Conservation (phyloP, 2,329 filamentous ascomycete genomes). For the Alternaria postmessia region DNA sequence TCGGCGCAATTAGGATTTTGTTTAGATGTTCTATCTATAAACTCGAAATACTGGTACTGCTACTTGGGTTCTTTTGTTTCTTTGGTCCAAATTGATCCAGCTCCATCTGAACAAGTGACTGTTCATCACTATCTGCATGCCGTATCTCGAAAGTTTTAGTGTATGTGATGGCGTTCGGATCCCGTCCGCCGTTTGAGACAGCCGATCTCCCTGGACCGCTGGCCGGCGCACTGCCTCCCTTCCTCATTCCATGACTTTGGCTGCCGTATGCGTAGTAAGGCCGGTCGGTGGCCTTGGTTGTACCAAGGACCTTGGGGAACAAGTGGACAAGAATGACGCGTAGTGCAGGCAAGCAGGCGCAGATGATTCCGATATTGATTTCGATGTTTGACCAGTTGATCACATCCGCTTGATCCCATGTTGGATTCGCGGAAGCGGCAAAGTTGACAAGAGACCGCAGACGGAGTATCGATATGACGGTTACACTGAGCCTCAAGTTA, state of each 20-base stretch:
- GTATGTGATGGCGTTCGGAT: slow-evolving; percentile 20
- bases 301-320: slow-evolving; percentile 50
- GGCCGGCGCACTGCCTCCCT: slow-evolving; percentile 23
- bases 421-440: slow-evolving; percentile 52
- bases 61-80: slow-evolving; percentile 9
- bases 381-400: slow-evolving; percentile 55
- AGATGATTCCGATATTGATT: slow-evolving; percentile 56
- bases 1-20: not conserved
- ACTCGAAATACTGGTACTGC: slow-evolving; percentile 20
- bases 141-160: slow-evolving; percentile 26
- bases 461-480: slow-evolving; percentile 56
- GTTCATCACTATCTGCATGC: slow-evolving; percentile 21
- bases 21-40: slow-evolving; percentile 8
- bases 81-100: slow-evolving; percentile 10
- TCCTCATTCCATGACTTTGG: slow-evolving; percentile 31
- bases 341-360: slow-evolving; percentile 55
- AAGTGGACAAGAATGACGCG: slow-evolving; percentile 50
- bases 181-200: not conserved
- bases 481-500: slow-evolving; percentile 37
- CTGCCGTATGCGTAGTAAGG: slow-evolving; percentile 24
- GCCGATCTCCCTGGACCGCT: slow-evolving; percentile 10
- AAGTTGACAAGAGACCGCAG: slow-evolving; percentile 55
- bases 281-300: slow-evolving; percentile 31
- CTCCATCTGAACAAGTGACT: slow-evolving; percentile 15
- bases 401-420: slow-evolving; percentile 53